These are phyloP conservation scores for Vaccinium corymbosum DNA, from an alignment of 148 eudicot species.

Conservation along the genomic window DNA sequence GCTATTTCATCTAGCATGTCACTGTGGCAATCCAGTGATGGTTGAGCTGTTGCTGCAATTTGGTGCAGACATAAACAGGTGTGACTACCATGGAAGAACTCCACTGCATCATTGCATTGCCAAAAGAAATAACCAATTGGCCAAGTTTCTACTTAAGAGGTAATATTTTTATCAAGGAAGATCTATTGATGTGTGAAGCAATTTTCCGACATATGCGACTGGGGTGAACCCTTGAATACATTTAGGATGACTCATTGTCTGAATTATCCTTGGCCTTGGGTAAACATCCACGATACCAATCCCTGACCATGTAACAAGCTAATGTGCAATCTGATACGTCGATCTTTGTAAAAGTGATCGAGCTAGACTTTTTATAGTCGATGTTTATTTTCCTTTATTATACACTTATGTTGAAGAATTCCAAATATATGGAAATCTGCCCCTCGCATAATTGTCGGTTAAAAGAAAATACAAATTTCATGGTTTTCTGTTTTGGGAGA, in stretches of 20 bases:
- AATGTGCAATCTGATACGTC: background rate
- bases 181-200: background rate
- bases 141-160: slow-evolving; percentile 90
- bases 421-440: background rate
- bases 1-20: slow-evolving; percentile 80
- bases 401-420: background rate
- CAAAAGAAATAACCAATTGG: slow-evolving; percentile 58
- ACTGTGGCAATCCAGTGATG: slow-evolving; percentile 61
- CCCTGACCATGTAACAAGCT: background rate
- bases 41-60: slow-evolving; percentile 82
- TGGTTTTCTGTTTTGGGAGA: background rate
- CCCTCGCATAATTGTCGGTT: background rate
- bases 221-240: background rate
- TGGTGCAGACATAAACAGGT: slow-evolving; percentile 78
- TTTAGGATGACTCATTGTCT: background rate
- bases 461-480: background rate
- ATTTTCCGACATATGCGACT: background rate
- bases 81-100: slow-evolving; percentile 87
- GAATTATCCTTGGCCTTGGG: background rate
- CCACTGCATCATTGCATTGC: slow-evolving; percentile 92
- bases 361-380: background rate
- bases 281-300: background rate
- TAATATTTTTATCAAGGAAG: slow-evolving; percentile 20
- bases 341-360: background rate
- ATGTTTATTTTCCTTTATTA: background rate